A percentile compares a stretch with the other conserved stretches of the same genome.
These are phyloP conservation scores for Botryosphaeria dothidea DNA, from an alignment of 2,329 filamentous ascomycete species.

Conservation along the genomic window DNA sequence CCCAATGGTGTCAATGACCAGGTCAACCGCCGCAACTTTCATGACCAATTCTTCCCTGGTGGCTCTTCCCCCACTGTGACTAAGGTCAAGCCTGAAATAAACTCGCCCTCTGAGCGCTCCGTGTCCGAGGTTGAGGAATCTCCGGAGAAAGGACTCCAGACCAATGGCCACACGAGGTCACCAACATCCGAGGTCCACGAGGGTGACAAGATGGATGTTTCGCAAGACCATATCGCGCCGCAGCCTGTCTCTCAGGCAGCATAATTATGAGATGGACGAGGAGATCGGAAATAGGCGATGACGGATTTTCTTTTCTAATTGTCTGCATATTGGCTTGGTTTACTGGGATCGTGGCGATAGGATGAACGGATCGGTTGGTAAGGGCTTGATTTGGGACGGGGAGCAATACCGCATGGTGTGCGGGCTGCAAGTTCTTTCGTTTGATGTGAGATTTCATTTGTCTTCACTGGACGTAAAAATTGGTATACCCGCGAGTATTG, in stretches of 20 bases:
- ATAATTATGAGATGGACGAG: conserved; percentile 2
- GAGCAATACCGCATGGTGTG: conserved; percentile 1
- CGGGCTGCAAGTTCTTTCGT: conserved; percentile 1
- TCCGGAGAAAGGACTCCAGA: background rate
- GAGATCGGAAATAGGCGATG: background rate
- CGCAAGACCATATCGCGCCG: background rate
- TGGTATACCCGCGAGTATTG: conserved; percentile 12
- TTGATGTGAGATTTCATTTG: background rate
- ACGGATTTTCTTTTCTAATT: background rate
- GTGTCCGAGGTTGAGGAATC: conserved; percentile 7
- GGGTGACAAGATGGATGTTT: conserved; percentile 6
- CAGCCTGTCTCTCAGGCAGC: conserved; percentile 6
- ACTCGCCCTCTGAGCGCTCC: conserved; percentile 4
- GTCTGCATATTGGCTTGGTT: conserved; percentile 1
- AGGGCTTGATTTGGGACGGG: background rate
- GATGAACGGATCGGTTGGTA: background rate
- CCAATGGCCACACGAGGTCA: background rate
- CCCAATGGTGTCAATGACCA: conserved; percentile 35
- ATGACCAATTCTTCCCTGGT: conserved; percentile 20
- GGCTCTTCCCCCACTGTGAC: background rate
- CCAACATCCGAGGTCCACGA: background rate
- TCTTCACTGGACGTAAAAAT: background rate
- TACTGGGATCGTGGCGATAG: background rate
- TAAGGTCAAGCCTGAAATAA: conserved; percentile 13
- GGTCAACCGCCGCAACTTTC: conserved; percentile 9